These are phyloP conservation scores for Papiliotrema laurentii DNA, from an alignment of 1,284 basidiomycete species.

Conservation along the genomic window DNA sequence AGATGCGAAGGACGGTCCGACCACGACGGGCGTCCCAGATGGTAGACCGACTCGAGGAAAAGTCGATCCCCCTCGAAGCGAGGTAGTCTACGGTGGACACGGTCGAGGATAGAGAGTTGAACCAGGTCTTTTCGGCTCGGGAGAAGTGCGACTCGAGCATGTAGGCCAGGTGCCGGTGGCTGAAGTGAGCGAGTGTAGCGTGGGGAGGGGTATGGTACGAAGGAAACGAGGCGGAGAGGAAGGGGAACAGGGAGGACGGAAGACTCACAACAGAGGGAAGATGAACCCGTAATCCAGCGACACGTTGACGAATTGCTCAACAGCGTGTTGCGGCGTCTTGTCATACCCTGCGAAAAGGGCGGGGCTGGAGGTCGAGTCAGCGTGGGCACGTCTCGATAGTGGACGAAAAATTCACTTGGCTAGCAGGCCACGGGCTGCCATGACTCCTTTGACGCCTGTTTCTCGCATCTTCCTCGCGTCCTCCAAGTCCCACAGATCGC, in stretches of 20 bases:
- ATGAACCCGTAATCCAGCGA: constrained; percentile 53
- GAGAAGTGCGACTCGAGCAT: constrained; percentile 55
- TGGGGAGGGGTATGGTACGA: background rate
- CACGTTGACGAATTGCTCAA: constrained; percentile 52
- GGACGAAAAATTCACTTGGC: constrained; percentile 52
- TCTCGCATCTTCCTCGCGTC: constrained; percentile 52
- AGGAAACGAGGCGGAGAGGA: too few species aligned
- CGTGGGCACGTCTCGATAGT: background rate
- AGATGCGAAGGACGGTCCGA: constrained; percentile 4
- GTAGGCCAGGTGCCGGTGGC: constrained; percentile 53
- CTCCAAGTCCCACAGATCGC: constrained; percentile 54
- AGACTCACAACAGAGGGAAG: constrained; percentile 50
- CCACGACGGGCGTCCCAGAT: constrained; percentile 37
- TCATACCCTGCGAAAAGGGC: constrained; percentile 56
- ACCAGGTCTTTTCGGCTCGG: constrained; percentile 52
- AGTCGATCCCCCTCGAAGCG: constrained; percentile 41
- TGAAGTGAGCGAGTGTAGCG: too few species aligned
- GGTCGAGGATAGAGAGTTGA: constrained; percentile 52
- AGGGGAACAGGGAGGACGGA: too few species aligned
- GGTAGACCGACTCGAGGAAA: constrained; percentile 9
- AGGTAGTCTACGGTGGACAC: constrained; percentile 54
- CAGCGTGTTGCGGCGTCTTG: constrained; percentile 51
- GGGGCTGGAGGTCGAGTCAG: constrained; percentile 24
- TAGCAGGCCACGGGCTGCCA: constrained; percentile 59
- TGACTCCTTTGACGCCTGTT: constrained; percentile 55